Percentiles rank a stretch among this genome's conserved stretches.
Evolutionary conservation across 2,329 filamentous ascomycete species (phyloP).

Genomic region (Alternaria brassicae): DNA sequence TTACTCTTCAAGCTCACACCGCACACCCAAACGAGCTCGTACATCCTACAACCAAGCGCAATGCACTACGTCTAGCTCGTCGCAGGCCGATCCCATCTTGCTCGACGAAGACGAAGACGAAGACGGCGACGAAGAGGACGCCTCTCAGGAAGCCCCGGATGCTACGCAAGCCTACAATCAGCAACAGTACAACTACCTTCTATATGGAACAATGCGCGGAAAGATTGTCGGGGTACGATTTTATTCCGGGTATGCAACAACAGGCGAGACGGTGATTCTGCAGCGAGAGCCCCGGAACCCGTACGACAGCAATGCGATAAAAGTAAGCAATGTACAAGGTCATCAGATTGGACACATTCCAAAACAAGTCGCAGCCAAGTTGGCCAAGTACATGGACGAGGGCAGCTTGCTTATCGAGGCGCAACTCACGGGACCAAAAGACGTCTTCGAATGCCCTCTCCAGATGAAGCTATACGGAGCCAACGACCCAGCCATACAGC

Average conservation of each 20-base stretch:
- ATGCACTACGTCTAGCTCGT: constrained; percentile 28
- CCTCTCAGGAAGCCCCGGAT: constrained; percentile 38
- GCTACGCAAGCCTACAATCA: constrained; percentile 36
- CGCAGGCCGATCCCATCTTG: constrained; percentile 34
- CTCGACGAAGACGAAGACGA: constrained; percentile 40
- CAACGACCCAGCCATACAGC: constrained; percentile 60
- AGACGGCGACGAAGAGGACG: constrained; percentile 42
- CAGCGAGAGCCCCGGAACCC: constrained; percentile 71
- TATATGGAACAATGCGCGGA: constrained; percentile 52
- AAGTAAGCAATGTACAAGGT: constrained; percentile 77
- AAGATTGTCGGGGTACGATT: constrained; percentile 66
- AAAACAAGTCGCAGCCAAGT: constrained; percentile 69
- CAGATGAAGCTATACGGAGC: constrained; percentile 74
- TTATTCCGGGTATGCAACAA: constrained; percentile 47
- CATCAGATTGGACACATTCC: constrained; percentile 82
- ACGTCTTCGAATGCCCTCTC: constrained; percentile 74
- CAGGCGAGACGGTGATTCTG: constrained; percentile 44
- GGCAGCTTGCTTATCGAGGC: constrained; percentile 71
- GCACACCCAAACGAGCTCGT: constrained; percentile 40
- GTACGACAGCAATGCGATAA: constrained; percentile 70
- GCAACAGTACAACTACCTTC: constrained; percentile 29
- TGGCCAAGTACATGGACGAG: constrained; percentile 70
- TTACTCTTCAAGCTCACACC: constrained; percentile 15
- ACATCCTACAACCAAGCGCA: constrained; percentile 16
- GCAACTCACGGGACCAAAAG: constrained; percentile 70